Conservation (phyloP, 129 eudicot species). For the Deinandra increscens region DNA sequence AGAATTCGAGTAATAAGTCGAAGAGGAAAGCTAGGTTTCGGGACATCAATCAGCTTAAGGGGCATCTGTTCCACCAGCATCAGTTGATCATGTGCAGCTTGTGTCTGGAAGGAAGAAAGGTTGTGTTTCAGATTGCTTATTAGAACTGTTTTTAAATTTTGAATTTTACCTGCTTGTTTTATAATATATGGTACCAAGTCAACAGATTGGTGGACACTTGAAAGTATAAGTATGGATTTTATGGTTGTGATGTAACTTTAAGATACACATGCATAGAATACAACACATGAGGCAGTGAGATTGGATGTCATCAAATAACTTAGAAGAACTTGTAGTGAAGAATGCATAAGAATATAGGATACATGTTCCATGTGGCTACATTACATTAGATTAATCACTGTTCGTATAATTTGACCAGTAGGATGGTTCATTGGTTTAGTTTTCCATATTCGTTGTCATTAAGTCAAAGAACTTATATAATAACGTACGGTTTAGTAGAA, state of each 20-base stretch:
- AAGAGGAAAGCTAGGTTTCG: conserved; percentile 71
- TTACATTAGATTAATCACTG: neutral
- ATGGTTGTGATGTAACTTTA: neutral
- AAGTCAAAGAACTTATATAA: neutral
- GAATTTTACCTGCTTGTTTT: neutral
- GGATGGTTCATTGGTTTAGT: neutral
- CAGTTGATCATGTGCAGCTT: conserved; percentile 77
- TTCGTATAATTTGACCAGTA: neutral
- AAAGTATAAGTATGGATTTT: neutral
- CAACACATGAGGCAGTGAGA: neutral
- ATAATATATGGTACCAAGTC: neutral
- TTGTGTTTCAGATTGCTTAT: conserved; percentile 1
- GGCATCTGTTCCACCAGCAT: conserved; percentile 84
- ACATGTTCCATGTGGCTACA: conserved; percentile 3
- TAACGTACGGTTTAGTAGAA: neutral
- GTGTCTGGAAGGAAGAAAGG: conserved; percentile 98
- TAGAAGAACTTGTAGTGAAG: neutral
- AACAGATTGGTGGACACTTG: neutral
- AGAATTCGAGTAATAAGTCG: conserved; percentile 41
- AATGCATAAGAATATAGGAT: conserved; percentile 8
- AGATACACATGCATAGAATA: neutral
- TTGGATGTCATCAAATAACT: neutral
- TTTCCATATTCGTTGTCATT: conserved; percentile 8
- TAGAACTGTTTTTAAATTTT: too few species aligned
- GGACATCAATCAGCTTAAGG: conserved; percentile 82